Conservation (phyloP, 148 eudicot species). For the Talinum fruticosum region DNA sequence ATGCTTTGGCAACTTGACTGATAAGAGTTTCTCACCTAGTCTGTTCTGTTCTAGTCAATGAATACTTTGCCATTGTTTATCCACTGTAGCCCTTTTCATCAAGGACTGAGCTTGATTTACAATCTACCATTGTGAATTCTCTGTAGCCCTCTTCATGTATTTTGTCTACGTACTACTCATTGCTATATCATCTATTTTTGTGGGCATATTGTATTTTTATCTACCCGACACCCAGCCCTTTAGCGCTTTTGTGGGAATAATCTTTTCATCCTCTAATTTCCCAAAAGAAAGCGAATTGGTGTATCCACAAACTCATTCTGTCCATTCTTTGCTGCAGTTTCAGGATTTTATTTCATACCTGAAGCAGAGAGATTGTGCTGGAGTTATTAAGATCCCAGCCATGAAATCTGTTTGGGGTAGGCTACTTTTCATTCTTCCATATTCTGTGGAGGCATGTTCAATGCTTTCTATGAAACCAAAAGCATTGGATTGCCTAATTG, state of each 20-base stretch:
- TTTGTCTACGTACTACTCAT: background rate
- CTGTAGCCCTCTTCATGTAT: background rate
- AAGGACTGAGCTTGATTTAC: background rate
- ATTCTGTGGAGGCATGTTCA: constrained; percentile 63
- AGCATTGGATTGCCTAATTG: constrained; percentile 69
- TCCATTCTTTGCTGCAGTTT: constrained; percentile 46
- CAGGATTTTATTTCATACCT: constrained; percentile 85
- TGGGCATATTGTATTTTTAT: too few species aligned
- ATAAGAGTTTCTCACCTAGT: background rate
- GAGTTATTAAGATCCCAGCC: constrained; percentile 87
- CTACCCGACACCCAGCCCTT: background rate
- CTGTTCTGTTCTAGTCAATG: background rate
- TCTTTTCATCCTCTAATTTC: background rate
- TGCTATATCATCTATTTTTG: background rate
- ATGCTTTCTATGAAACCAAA: constrained; percentile 60
- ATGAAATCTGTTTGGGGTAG: constrained; percentile 69
- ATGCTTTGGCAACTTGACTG: background rate
- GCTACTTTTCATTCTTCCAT: constrained; percentile 81
- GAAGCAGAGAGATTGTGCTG: constrained; percentile 96
- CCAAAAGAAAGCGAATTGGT: background rate
- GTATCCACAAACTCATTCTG: constrained; percentile 10
- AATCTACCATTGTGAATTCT: background rate
- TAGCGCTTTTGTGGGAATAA: background rate
- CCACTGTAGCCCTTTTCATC: background rate
- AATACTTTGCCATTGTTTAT: background rate